Conservation (phyloP, 1,139 yeast species). For the Magnusiomyces sp. region DNA sequence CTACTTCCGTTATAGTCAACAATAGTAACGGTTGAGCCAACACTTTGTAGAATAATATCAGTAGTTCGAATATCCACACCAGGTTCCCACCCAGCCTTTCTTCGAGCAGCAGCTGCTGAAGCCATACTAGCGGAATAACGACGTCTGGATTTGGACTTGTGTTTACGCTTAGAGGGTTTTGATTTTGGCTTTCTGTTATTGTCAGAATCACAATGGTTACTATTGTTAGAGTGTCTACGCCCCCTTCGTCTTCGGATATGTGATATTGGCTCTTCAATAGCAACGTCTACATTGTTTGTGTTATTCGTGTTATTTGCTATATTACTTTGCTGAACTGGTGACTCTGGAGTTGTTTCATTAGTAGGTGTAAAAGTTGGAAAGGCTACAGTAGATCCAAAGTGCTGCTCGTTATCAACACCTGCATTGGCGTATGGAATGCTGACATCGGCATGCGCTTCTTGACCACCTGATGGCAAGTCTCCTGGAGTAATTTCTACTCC, state of each 20-base stretch:
- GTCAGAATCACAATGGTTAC: not conserved
- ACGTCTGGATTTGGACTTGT: too few relatives aligned
- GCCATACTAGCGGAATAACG: conserved; percentile 18
- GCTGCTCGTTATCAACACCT: not conserved
- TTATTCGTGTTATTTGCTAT: not conserved
- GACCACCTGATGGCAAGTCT: too few relatives aligned
- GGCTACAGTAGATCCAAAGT: not conserved
- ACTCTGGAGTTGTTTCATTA: too few relatives aligned
- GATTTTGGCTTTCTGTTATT: too few relatives aligned
- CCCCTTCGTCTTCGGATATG: not conserved
- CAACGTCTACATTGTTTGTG: not conserved
- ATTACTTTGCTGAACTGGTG: too few relatives aligned
- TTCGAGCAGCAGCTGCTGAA: conserved; percentile 21
- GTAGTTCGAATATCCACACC: conserved; percentile 45
- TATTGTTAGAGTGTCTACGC: not conserved
- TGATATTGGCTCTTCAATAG: not conserved
- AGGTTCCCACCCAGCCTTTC: conserved; percentile 44
- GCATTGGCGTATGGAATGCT: too few relatives aligned
- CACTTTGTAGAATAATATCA: conserved; percentile 39
- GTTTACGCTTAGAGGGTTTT: too few relatives aligned
- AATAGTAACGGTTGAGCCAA: conserved; percentile 41
- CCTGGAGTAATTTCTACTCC: too few relatives aligned
- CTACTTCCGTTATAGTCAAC: conserved; percentile 40
- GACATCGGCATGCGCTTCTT: too few relatives aligned
- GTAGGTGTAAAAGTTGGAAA: not conserved